Evolutionary conservation across 768 basidiomycete genomes (phyloP), one percentile per base, ranked within the genome.

Genomic region (Leccinellum albellum): DNA sequence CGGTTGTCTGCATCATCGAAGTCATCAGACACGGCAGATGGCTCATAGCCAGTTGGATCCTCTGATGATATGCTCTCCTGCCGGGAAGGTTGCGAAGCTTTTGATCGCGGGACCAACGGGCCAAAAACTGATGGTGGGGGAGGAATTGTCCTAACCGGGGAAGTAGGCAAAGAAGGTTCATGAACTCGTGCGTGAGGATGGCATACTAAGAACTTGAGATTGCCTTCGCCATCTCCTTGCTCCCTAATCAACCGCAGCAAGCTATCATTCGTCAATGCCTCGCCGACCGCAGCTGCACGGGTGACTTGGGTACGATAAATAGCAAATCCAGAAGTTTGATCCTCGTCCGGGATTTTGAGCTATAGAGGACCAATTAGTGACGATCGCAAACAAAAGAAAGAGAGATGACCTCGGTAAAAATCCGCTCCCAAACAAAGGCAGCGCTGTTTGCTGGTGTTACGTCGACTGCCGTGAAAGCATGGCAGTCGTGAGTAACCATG

Each of bases 281-380:
- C 85, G 4, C 90, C 85, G 45, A 88, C n/a, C n/a, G n/a, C 81
- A 17, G 88, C 88, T 61, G 79, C 87, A 26, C 83, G 81, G 57
- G 89, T 91, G 64, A 97, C 88, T 72, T 91, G 89, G 1, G 94
- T 96, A 59, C 86, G 88, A 76, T 91, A 94, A 54, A 98, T 88
- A 24, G 86, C 83, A 68, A 87, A 87, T 28, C 80, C 83, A 8
- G 67, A 56, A 8, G 78, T 70, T 67, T 89, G 86, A 55, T 96
- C 91, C 57, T 95, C 94, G 65, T 93, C 91, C 35, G 80, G 79
- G 44, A 98, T 88, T 67, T 85, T 83, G 59, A 94, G 76, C 91
- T 93, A 60, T 7, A 58, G 46, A 26, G 40, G 31, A 14, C 15
- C 31, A 32, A 50, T 57, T 45, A 66, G 35, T 51, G 53, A 44